Percentiles rank a stretch among this genome's conserved stretches.
phyloP scores from a whole-genome alignment of 1,284 basidiomycete genomes.

The Sanghuangporus baumii region DNA sequence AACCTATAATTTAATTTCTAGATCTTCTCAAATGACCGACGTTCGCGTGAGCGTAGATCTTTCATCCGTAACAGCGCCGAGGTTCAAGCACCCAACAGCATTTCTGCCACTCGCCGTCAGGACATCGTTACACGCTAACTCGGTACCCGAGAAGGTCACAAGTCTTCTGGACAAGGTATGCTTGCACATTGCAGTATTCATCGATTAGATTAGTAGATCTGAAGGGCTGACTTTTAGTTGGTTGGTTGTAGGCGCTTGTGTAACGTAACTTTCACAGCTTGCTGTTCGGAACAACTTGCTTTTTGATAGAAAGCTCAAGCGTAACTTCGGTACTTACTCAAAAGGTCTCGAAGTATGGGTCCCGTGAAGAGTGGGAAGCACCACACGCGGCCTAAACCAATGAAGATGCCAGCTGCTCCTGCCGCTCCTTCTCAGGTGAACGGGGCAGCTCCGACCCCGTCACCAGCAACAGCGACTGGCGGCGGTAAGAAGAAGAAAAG shows the following conservation, averaged over 20 bases:
- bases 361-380: conserved; percentile 2
- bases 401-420: neutral
- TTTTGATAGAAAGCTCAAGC: neutral
- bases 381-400: neutral
- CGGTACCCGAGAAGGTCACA: neutral
- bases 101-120: neutral
- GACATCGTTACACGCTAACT: neutral
- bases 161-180: neutral
- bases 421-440: neutral
- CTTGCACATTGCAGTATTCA: neutral
- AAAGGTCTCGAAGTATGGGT: neutral
- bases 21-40: neutral
- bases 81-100: neutral
- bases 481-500: conserved; percentile 41
- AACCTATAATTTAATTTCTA: neutral
- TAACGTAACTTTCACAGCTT: neutral
- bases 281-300: neutral
- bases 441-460: neutral
- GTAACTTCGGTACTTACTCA: neutral
- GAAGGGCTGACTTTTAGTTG: neutral
- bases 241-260: neutral
- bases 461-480: neutral
- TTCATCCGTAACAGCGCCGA: neutral
- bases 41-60: neutral
- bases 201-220: neutral